A percentile compares a stretch with the other conserved stretches of the same genome.
These are phyloP conservation scores for Allium fistulosum DNA, from an alignment of 106 monocot genomes.

Conservation along the genomic window DNA sequence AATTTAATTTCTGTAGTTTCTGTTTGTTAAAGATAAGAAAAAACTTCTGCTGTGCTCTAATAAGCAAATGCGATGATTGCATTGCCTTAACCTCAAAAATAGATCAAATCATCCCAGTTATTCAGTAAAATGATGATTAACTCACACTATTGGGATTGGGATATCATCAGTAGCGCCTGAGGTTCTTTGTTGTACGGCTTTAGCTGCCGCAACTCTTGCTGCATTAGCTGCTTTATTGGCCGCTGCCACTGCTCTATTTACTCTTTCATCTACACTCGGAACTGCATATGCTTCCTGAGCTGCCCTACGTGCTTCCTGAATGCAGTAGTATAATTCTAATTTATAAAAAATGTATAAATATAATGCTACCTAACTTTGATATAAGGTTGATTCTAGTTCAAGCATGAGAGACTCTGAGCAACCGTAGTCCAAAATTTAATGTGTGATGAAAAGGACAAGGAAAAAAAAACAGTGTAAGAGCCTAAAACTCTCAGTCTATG, in stretches of 20 bases:
- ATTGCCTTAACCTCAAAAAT: neutral
- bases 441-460: too few species aligned
- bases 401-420: too few species aligned
- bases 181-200: constrained; percentile 40
- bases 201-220: constrained; percentile 48
- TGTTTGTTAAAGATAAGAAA: neutral
- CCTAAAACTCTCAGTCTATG: too few species aligned
- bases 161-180: constrained; percentile 11
- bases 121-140: neutral
- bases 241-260: constrained; percentile 53
- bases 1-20: neutral
- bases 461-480: too few species aligned
- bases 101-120: neutral
- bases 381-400: too few species aligned
- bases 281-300: constrained; percentile 43
- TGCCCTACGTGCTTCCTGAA: constrained; percentile 63
- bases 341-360: neutral
- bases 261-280: constrained; percentile 54
- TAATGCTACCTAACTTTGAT: neutral
- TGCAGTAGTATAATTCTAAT: neutral
- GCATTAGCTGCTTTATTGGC: constrained; percentile 66
- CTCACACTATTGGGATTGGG: constrained; percentile 15
- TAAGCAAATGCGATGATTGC: too few species aligned
- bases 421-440: too few species aligned
- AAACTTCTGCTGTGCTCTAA: neutral